Percentiles rank a stretch among this genome's conserved stretches.
Evolutionary conservation across 2,329 filamentous ascomycete genomes (phyloP).

Genomic region (Teratosphaeria viscida): DNA sequence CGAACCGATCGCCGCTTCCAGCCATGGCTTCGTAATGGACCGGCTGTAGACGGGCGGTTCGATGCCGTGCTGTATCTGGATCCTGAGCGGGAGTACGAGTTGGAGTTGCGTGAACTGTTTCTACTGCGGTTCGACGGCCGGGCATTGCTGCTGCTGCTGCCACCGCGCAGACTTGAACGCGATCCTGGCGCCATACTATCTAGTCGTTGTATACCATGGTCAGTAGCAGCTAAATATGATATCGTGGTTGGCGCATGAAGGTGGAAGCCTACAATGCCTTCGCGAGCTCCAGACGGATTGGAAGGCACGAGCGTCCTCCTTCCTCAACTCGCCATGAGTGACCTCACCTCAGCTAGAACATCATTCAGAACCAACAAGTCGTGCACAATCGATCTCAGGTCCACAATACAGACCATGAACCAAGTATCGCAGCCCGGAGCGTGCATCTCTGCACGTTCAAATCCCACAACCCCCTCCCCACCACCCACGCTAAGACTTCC

Average conservation of each 20-base stretch:
- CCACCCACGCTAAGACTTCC: not conserved
- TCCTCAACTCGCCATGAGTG: not conserved
- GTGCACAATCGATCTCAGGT: not conserved
- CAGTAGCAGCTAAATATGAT: not conserved
- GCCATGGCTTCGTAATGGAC: constrained; percentile 1
- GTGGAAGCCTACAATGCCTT: not conserved
- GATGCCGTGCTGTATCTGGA: constrained; percentile 10
- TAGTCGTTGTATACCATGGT: not conserved
- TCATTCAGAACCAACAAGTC: not conserved
- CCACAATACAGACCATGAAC: not conserved
- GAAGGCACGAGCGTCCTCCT: not conserved
- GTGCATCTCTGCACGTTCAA: not conserved
- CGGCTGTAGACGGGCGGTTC: constrained; percentile 1
- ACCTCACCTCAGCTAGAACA: not conserved
- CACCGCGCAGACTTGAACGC: constrained; percentile 3
- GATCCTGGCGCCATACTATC: constrained; percentile 5
- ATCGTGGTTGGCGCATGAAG: not conserved
- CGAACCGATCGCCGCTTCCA: not conserved
- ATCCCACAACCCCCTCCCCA: not conserved
- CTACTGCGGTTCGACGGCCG: not conserved
- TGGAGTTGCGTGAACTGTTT: not conserved
- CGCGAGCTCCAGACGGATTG: not conserved
- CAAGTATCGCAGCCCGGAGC: not conserved
- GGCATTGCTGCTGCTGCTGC: constrained; percentile 3
- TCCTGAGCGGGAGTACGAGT: constrained; percentile 3